Percentiles rank a stretch among this genome's conserved stretches.
phyloP scores from a whole-genome alignment of 2,329 filamentous ascomycete species.

The Ophiostoma australiae region DNA sequence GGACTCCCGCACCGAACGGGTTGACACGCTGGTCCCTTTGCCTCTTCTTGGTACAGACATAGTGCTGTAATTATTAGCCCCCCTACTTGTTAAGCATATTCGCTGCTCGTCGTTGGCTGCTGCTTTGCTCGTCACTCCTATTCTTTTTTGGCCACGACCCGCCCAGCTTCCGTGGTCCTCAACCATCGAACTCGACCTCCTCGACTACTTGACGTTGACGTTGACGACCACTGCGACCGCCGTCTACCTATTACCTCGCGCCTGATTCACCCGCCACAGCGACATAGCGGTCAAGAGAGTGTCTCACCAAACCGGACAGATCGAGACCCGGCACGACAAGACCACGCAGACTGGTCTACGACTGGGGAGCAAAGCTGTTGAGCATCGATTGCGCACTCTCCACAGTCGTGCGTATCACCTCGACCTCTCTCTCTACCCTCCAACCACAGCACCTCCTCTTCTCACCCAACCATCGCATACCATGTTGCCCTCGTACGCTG shows the following conservation, averaged over 20 bases:
- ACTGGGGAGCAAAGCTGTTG: slow-evolving; percentile 8
- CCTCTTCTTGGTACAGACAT: background rate
- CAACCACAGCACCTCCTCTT: background rate
- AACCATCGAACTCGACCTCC: background rate
- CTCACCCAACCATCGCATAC: slow-evolving; percentile 16
- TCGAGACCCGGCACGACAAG: slow-evolving; percentile 1
- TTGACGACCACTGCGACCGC: background rate
- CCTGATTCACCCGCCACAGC: background rate
- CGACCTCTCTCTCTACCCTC: background rate
- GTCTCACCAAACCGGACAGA: slow-evolving; percentile 9
- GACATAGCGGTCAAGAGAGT: slow-evolving; percentile 13
- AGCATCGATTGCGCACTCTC: background rate
- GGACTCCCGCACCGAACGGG: slow-evolving; percentile 11
- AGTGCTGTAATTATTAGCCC: background rate
- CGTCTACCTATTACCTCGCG: background rate
- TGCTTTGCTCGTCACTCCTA: background rate
- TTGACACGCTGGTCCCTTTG: slow-evolving; percentile 10
- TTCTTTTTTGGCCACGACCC: background rate
- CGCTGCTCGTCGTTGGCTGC: background rate
- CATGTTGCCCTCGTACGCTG: slow-evolving; percentile 59
- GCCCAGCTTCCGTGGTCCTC: background rate
- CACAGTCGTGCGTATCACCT: slow-evolving; percentile 15
- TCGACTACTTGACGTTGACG: background rate
- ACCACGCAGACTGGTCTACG: slow-evolving; percentile 1
- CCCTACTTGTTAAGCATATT: background rate